A percentile compares a stretch with the other conserved stretches of the same genome.
Conservation (phyloP, 1,284 basidiomycete genomes). For the Leccinum variabile region DNA sequence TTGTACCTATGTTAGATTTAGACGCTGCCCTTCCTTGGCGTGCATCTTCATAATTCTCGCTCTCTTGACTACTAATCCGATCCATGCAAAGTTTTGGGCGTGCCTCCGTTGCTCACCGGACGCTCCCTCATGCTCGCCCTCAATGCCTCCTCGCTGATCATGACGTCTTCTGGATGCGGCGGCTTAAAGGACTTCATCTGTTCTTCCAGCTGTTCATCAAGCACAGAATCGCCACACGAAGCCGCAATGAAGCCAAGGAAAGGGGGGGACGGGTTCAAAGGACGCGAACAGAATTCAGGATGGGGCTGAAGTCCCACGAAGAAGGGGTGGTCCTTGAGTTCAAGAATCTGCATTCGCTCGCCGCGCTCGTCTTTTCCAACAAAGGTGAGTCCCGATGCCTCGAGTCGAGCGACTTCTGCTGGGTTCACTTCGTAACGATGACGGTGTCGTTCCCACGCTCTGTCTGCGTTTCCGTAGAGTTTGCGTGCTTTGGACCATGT, state of each 20-base stretch:
- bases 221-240: slow-evolving; percentile 53
- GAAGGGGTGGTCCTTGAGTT: slow-evolving; percentile 91
- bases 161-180: slow-evolving; percentile 51
- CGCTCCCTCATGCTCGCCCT: slow-evolving; percentile 36
- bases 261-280: slow-evolving; percentile 94
- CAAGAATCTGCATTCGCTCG: slow-evolving; percentile 96
- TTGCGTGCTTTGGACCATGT: slow-evolving; percentile 69
- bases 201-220: slow-evolving; percentile 74
- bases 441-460: slow-evolving; percentile 96
- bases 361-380: slow-evolving; percentile 94
- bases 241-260: slow-evolving; percentile 97
- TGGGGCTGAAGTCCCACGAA: slow-evolving; percentile 96
- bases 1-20: slow-evolving; percentile 1
- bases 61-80: slow-evolving; percentile 16
- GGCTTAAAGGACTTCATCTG: slow-evolving; percentile 57
- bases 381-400: slow-evolving; percentile 77
- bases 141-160: slow-evolving; percentile 48
- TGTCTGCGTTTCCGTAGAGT: slow-evolving; percentile 83
- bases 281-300: slow-evolving; percentile 98
- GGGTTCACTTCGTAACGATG: slow-evolving; percentile 99
- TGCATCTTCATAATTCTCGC: slow-evolving; percentile 2
- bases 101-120: slow-evolving; percentile 24
- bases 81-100: slow-evolving; percentile 28
- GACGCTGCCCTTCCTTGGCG: background rate
- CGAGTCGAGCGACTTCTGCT: slow-evolving; percentile 74